These are phyloP conservation scores for Friedmanniomyces simplex DNA, from an alignment of 495 filamentous ascomycete genomes.

Conservation along the genomic window DNA sequence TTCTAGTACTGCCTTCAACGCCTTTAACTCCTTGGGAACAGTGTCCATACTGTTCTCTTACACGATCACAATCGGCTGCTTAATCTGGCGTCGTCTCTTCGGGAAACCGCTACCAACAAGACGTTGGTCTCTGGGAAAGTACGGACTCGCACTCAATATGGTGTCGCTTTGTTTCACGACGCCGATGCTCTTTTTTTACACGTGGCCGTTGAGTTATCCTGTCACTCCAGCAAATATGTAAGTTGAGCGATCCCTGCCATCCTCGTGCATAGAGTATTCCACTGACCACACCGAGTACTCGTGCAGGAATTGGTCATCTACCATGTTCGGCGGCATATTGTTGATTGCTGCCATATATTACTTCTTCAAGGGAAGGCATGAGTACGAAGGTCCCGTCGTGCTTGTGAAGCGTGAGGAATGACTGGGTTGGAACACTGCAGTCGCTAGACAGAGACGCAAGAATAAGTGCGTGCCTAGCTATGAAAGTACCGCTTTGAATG, in stretches of 20 bases:
- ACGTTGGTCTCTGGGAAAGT: constrained; percentile 1
- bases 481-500: no score
- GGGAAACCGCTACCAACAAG: background rate
- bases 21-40: constrained; percentile 36
- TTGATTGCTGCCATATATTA: constrained; percentile 23
- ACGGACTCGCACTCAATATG: constrained; percentile 7
- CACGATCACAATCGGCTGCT: constrained; percentile 5
- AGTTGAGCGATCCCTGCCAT: background rate
- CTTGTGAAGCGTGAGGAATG: background rate
- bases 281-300: background rate
- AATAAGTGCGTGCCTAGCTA: background rate
- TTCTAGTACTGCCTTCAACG: constrained; percentile 45
- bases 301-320: background rate
- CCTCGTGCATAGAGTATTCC: background rate
- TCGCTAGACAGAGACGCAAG: background rate
- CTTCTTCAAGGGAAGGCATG: constrained; percentile 20
- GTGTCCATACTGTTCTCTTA: constrained; percentile 10
- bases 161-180: constrained; percentile 16
- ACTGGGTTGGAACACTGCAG: background rate
- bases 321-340: constrained; percentile 17
- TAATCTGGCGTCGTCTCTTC: background rate
- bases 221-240: constrained; percentile 3
- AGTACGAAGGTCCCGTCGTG: constrained; percentile 1
- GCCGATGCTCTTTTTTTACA: constrained; percentile 24
- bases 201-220: constrained; percentile 10